Base-by-base conservation (phyloP, 2,329 filamentous ascomycete species). In the Lasiodiplodia citricola region DNA sequence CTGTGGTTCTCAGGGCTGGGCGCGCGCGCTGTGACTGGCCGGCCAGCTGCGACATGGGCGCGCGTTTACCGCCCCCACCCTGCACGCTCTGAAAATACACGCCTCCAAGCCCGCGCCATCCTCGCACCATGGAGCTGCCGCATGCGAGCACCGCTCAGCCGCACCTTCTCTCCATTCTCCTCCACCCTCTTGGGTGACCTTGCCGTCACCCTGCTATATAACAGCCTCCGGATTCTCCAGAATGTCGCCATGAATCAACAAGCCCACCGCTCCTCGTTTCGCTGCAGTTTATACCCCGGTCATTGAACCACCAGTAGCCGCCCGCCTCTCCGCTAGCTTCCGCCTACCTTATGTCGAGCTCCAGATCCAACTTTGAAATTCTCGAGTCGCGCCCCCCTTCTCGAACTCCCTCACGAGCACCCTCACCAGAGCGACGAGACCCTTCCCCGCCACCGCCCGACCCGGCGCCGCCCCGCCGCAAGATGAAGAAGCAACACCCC, bases 401-500 rank as follows among this genome's bases (percentile, higher is more conserved):
- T 5, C 74, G 72, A 74, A 75, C 76, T 66, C 78, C 76, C 14
- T 57, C 55, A 21, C 55, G 35, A 31, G 31, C 55, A 38, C 55
- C 55, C 35, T 57, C 55, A 11, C 21, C 23, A 28, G 51, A 23
- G 4, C 35, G 76, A n/a, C 41, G 65, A 58, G 65, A 75, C n/a
- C 75, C 65, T 16, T 65, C 67, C 21, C 56, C 66, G 23, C 60
- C 38, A 41, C 54, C 52, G 47, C 35, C 52, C 51, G 51, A 68
- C 50, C 67, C 54, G 51, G 58, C 50, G 51, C 57, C 38, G 6
- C 52, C 58, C 38, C 50, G 58, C 47, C 67, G 70, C 79, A 84
- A 3, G 62, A 69, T 60, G 68, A 55, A 51, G 54, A 66, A 66
- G 37, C 68, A 60, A 38, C 78, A 86, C 18, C 89, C 90, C 0